Conservation (phyloP, 1,139 yeast genomes). For the Blastobotrys apis region DNA sequence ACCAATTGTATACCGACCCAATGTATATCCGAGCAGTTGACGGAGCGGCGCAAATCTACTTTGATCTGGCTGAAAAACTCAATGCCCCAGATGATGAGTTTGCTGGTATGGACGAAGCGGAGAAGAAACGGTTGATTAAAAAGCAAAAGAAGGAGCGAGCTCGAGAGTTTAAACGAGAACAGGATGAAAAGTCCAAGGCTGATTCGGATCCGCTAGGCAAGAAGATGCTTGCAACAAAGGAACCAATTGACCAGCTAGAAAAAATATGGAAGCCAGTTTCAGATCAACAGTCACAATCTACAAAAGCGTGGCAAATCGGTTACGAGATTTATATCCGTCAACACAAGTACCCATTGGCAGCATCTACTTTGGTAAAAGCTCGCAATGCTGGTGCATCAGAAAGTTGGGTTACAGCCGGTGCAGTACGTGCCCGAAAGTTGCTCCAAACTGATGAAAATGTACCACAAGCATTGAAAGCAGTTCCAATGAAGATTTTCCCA, state of each 20-base stretch:
- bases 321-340: conserved; percentile 42
- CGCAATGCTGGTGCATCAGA: conserved; percentile 29
- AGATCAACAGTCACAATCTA: conserved; percentile 28
- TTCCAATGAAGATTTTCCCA: conserved; percentile 33
- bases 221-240: conserved; percentile 33
- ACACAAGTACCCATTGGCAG: conserved; percentile 46
- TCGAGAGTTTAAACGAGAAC: conserved; percentile 38
- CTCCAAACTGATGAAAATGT: conserved; percentile 27
- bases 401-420: conserved; percentile 30
- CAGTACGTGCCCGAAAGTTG: conserved; percentile 26
- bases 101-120: conserved; percentile 31
- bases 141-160: conserved; percentile 42
- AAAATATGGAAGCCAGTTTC: conserved; percentile 38
- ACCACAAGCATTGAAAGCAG: conserved; percentile 32
- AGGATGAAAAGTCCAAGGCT: conserved; percentile 37
- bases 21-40: conserved; percentile 63
- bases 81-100: conserved; percentile 15
- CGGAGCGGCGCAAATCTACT: conserved; percentile 60
- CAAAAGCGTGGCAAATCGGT: conserved; percentile 40
- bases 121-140: conserved; percentile 34
- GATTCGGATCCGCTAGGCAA: conserved; percentile 47
- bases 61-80: conserved; percentile 37
- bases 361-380: conserved; percentile 42
- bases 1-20: conserved; percentile 62
- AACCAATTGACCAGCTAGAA: conserved; percentile 41